Conservation (phyloP, 2,329 filamentous ascomycete species). For the Hypoxylon sp. region DNA sequence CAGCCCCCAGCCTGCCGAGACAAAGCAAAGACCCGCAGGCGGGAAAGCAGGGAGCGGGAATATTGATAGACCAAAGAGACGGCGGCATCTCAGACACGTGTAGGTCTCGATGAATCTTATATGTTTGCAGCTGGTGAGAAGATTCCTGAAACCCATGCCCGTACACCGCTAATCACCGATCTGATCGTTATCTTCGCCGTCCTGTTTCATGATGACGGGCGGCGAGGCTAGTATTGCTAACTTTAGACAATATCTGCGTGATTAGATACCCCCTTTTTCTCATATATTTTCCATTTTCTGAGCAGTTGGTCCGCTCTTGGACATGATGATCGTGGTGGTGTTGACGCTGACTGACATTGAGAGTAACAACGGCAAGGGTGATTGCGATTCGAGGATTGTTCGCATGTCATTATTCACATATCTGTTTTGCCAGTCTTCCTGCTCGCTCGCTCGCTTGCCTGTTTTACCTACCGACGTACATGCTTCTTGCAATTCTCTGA, state of each 20-base stretch:
- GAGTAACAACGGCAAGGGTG: constrained; percentile 3
- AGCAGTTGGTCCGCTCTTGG: not conserved
- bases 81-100: constrained; percentile 25
- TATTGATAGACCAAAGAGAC: constrained; percentile 22
- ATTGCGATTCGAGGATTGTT: constrained; percentile 12
- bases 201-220: constrained; percentile 23
- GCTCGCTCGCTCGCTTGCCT: too few species aligned
- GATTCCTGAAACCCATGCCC: not conserved
- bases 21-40: not conserved
- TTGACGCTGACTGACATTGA: constrained; percentile 5
- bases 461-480: not conserved
- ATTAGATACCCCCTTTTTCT: not conserved
- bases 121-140: constrained; percentile 10
- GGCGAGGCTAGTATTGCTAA: not conserved
- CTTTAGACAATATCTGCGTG: not conserved
- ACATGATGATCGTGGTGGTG: constrained; percentile 2
- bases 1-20: not conserved
- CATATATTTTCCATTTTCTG: too few species aligned
- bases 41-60: not conserved
- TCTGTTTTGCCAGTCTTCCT: not conserved
- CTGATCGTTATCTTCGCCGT: constrained; percentile 20
- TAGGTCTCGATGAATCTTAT: constrained; percentile 13
- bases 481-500: constrained; percentile 1
- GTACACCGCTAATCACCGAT: constrained; percentile 37
- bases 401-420: not conserved